phyloP scores from a whole-genome alignment of 2,329 filamentous ascomycete genomes.

The Aspergillus melleus region DNA sequence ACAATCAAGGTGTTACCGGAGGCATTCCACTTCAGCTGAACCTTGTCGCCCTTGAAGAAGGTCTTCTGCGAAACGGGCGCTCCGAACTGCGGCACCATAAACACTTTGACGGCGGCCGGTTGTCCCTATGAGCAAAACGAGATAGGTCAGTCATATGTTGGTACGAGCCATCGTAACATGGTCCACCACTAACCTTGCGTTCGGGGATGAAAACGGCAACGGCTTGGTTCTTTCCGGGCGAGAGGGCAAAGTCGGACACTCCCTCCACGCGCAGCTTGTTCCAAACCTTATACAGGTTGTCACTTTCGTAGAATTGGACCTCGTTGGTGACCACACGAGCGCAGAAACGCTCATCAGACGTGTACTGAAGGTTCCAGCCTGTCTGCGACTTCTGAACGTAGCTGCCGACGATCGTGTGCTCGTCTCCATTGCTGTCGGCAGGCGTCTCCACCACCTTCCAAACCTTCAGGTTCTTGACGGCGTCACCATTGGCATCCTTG shows the following conservation, averaged over 20 bases:
- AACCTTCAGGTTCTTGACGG: conserved; percentile 94
- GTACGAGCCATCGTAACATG: background rate
- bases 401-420: conserved; percentile 71
- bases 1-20: conserved; percentile 89
- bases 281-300: conserved; percentile 83
- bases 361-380: conserved; percentile 97
- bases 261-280: conserved; percentile 94
- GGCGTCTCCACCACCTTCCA: conserved; percentile 79
- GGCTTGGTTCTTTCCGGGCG: conserved; percentile 84
- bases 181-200: conserved; percentile 71
- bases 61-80: conserved; percentile 91
- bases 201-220: conserved; percentile 95
- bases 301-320: conserved; percentile 93
- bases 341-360: conserved; percentile 87
- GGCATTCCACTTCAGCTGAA: conserved; percentile 97
- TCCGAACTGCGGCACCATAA: conserved; percentile 84
- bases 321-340: conserved; percentile 94
- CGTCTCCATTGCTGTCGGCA: conserved; percentile 53
- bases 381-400: conserved; percentile 96
- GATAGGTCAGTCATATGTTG: background rate
- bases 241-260: conserved; percentile 82
- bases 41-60: conserved; percentile 99
- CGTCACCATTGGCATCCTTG: conserved; percentile 92
- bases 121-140: conserved; percentile 63
- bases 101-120: conserved; percentile 92